These are phyloP conservation scores for Nymphaea thermarum DNA, from an alignment of 164 flowering plant species.

Conservation along the genomic window DNA sequence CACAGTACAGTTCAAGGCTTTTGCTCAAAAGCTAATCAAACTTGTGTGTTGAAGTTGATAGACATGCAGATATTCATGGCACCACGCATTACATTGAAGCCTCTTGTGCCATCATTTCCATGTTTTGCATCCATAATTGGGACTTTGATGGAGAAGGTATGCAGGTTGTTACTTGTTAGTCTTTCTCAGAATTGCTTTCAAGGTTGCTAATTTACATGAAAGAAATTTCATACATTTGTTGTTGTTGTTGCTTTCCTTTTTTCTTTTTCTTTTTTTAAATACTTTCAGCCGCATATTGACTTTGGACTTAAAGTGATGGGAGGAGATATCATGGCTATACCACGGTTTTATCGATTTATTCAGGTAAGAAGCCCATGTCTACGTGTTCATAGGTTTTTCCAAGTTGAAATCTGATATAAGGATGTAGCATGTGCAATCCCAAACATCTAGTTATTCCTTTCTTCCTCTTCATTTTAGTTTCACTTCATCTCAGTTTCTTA, in stretches of 20 bases:
- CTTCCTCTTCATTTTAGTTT: not conserved
- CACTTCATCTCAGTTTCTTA: not conserved
- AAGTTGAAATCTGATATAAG: no score
- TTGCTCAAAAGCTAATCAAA: not conserved
- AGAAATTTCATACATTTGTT: not conserved
- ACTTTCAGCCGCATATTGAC: slow-evolving; percentile 76
- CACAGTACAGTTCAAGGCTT: not conserved
- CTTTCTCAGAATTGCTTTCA: not conserved
- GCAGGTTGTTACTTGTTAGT: not conserved
- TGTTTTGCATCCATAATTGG: slow-evolving; percentile 58
- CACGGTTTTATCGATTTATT: slow-evolving; percentile 58
- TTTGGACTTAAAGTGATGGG: slow-evolving; percentile 70
- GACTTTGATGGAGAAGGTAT: slow-evolving; percentile 77
- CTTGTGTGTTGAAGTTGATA: slow-evolving; percentile 39
- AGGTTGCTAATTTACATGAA: not conserved
- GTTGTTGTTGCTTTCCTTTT: not conserved
- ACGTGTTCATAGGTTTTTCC: no score
- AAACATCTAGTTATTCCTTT: not conserved
- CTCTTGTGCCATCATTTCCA: slow-evolving; percentile 87
- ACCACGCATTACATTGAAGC: slow-evolving; percentile 64
- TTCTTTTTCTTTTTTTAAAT: not conserved
- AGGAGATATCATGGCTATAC: slow-evolving; percentile 85
- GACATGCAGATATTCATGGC: slow-evolving; percentile 63
- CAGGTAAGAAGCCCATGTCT: slow-evolving; percentile 34
- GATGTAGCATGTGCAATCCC: not conserved